phyloP scores from a whole-genome alignment of 202 grass and related monocot species.

The Panicum virgatum region DNA sequence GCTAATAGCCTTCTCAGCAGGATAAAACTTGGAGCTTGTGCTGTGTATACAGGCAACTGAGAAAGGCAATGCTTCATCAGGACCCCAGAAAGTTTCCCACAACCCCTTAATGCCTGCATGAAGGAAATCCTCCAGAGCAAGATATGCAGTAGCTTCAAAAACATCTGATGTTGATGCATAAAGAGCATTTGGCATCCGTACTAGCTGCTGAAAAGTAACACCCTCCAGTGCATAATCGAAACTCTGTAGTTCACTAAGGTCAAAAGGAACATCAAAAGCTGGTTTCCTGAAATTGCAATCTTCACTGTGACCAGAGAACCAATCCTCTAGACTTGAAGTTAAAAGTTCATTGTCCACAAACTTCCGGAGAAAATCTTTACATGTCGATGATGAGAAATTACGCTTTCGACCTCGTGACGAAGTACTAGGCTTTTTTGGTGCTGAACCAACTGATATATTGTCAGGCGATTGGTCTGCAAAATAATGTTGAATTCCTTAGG shows the following conservation, averaged over 20 bases:
- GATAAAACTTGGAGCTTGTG: slow-evolving; percentile 92
- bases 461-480: slow-evolving; percentile 72
- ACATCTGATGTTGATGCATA: slow-evolving; percentile 76
- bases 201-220: slow-evolving; percentile 85
- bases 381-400: slow-evolving; percentile 67
- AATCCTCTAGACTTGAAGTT: slow-evolving; percentile 81
- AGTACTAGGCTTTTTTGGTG: slow-evolving; percentile 50
- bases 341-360: slow-evolving; percentile 93
- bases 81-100: slow-evolving; percentile 93
- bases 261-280: slow-evolving; percentile 72
- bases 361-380: slow-evolving; percentile 89
- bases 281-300: slow-evolving; percentile 60
- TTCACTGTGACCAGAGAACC: slow-evolving; percentile 66
- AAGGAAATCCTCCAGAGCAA: slow-evolving; percentile 95
- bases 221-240: slow-evolving; percentile 95
- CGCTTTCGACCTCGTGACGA: slow-evolving; percentile 46
- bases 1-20: slow-evolving; percentile 89
- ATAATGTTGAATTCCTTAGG: background rate
- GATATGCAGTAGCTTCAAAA: slow-evolving; percentile 84
- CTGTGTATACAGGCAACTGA: slow-evolving; percentile 99
- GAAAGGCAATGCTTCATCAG: slow-evolving; percentile 78
- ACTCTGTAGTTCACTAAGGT: slow-evolving; percentile 77
- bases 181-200: slow-evolving; percentile 93
- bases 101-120: slow-evolving; percentile 87
- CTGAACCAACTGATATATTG: slow-evolving; percentile 57